These are phyloP conservation scores for Aschersonia sp. DNA, from an alignment of 2,329 filamentous ascomycete genomes.

Conservation along the genomic window DNA sequence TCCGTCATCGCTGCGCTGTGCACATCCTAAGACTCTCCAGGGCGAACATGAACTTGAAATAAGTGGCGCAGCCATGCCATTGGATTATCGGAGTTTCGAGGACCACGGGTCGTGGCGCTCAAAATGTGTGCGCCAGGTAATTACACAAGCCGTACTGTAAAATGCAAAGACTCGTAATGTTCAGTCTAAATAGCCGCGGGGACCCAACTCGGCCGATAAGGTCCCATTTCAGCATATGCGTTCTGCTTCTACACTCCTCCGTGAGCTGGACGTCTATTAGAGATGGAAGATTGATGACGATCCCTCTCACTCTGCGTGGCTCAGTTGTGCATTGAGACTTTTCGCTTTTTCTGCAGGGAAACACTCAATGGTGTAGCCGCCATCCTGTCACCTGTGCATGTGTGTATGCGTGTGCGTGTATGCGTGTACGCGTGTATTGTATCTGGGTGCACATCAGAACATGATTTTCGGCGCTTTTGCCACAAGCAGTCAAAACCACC, in stretches of 20 bases:
- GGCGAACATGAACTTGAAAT: slow-evolving; percentile 23
- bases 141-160: too few species aligned
- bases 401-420: too few species aligned
- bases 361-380: slow-evolving; percentile 11
- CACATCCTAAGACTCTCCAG: slow-evolving; percentile 7
- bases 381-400: too few species aligned
- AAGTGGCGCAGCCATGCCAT: slow-evolving; percentile 2
- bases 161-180: neutral
- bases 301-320: slow-evolving; percentile 38
- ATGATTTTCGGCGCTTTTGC: too few species aligned
- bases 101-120: too few species aligned
- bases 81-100: too few species aligned
- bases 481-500: too few species aligned
- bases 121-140: too few species aligned
- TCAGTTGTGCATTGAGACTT: slow-evolving; percentile 26
- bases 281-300: slow-evolving; percentile 33
- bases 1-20: too few species aligned
- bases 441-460: too few species aligned
- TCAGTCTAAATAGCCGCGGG: neutral
- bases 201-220: neutral
- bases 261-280: slow-evolving; percentile 39
- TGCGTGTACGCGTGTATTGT: too few species aligned
- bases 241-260: slow-evolving; percentile 30
- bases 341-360: slow-evolving; percentile 33
- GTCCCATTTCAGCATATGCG: slow-evolving; percentile 40